Base-by-base conservation (phyloP, 768 basidiomycete species). In the Rhizopogon vinicolor region DNA sequence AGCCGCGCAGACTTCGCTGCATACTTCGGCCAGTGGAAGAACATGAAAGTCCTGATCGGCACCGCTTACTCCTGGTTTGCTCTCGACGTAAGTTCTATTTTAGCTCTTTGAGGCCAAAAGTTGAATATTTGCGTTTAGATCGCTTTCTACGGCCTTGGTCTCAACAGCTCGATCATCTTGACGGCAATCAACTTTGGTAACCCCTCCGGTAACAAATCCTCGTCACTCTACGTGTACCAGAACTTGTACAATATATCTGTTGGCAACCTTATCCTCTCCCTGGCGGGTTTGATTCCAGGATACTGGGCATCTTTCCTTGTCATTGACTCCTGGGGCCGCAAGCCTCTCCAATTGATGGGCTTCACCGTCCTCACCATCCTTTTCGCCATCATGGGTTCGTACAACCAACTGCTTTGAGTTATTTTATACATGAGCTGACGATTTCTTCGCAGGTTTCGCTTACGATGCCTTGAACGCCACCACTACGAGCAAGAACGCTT, bases 51-150 rank as follows among this genome's bases (percentile, higher is more conserved):
- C 50, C 78, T 94, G 53, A 68, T 94, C 45, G 93, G 90, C 14
- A 78, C 84, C 0, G 70, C 89, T 0, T 94, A 86, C 68, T 89
- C 86, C 8, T 95, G 93, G 93, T 94, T 94, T 58, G 92, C 91
- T 8, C 81, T 93, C 25, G 91, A 91, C 61, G 86, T 86, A 33
- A 53, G 86, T 75, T 6, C 2, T 18, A 29, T n/a, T 7, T 16
- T 6, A 14, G 46, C 14, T 44, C 19, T 29, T 14, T 16, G 8
- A 37, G 48, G 59, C 22, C 19, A 9, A 19, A 18, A n/a, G 7
- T 46, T 31, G 12, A 31, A 50, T 57, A n/a, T 62, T 43, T 6
- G 45, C 16, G 28, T 50, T 60, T 49, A 89, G 83, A 84, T 94
- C 53, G 91, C 91, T 8, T 94, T 91, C 74, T 93, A 94, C 68